These are phyloP conservation scores for Leucogyrophana mollusca DNA, from an alignment of 768 basidiomycete species.

Conservation along the genomic window DNA sequence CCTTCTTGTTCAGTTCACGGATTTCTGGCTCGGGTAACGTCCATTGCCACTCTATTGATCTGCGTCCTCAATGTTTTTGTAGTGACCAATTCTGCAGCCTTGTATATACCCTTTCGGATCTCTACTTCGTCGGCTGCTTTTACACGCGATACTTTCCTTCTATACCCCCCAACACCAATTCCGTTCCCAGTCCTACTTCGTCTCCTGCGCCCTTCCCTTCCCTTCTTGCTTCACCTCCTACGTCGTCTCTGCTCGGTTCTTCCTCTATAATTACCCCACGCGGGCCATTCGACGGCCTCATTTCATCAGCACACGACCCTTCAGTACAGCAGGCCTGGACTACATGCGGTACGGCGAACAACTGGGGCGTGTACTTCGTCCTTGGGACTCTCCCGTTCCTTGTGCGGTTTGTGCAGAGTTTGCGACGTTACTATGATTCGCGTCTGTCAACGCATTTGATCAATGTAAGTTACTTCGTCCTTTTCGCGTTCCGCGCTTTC, in stretches of 20 bases:
- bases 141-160: conserved; percentile 40
- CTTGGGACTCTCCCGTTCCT: conserved; percentile 67
- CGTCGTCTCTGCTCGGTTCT: not conserved
- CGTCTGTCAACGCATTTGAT: conserved; percentile 73
- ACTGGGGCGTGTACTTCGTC: conserved; percentile 64
- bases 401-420: conserved; percentile 79
- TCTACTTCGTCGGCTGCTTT: conserved; percentile 74
- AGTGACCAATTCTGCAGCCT: conserved; percentile 87
- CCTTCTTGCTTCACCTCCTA: not conserved
- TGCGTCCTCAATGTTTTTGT: conserved; percentile 6
- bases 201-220: not conserved
- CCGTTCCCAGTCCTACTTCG: not conserved
- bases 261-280: not conserved
- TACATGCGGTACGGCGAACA: conserved; percentile 36
- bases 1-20: conserved; percentile 55
- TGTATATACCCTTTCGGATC: conserved; percentile 66
- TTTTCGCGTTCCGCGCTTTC: conserved; percentile 4
- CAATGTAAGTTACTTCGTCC: conserved; percentile 57
- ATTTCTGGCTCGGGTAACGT: conserved; percentile 86
- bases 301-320: conserved; percentile 11
- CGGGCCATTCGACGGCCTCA: not conserved
- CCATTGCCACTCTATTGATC: not conserved
- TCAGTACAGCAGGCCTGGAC: conserved; percentile 47
- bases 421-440: conserved; percentile 86
- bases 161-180: not conserved